These are phyloP conservation scores for Leccinum fibrillosum DNA, from an alignment of 768 basidiomycete species.

Conservation along the genomic window DNA sequence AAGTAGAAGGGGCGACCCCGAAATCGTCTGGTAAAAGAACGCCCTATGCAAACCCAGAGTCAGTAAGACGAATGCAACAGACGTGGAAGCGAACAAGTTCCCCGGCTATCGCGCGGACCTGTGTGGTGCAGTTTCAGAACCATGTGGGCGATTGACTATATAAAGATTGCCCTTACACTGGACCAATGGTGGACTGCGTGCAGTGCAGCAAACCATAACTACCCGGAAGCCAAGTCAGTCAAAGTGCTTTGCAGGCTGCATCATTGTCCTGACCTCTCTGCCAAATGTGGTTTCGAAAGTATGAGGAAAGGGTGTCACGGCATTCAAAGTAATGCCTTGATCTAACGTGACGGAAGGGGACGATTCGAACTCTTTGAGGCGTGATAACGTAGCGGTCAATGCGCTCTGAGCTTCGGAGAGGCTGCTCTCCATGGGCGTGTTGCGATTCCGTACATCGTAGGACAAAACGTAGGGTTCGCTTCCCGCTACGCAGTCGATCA, in stretches of 20 bases:
- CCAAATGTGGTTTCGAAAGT: conserved; percentile 78
- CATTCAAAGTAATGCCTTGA: conserved; percentile 67
- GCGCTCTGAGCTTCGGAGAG: conserved; percentile 56
- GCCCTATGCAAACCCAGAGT: conserved; percentile 40
- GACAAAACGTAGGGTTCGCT: conserved; percentile 53
- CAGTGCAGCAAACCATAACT: conserved; percentile 85
- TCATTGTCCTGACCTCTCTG: conserved; percentile 55
- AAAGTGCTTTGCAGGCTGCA: background rate
- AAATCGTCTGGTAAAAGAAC: conserved; percentile 72
- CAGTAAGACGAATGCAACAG: conserved; percentile 6
- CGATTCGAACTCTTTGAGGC: conserved; percentile 48
- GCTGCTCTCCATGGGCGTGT: conserved; percentile 81
- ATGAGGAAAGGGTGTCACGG: conserved; percentile 77
- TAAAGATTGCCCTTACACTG: conserved; percentile 52
- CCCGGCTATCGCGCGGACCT: conserved; percentile 83
- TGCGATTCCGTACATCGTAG: conserved; percentile 73
- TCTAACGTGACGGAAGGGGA: conserved; percentile 44
- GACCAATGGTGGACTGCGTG: conserved; percentile 93
- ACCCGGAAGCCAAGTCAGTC: conserved; percentile 7
- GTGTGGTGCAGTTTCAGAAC: conserved; percentile 26
- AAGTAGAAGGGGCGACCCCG: conserved; percentile 83
- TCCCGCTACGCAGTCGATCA: conserved; percentile 52
- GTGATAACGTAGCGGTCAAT: conserved; percentile 51
- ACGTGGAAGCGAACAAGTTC: conserved; percentile 57
- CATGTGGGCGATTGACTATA: background rate